phyloP scores from a whole-genome alignment of 2,329 filamentous ascomycete genomes.

The Purpureocillium takamizusanense region DNA sequence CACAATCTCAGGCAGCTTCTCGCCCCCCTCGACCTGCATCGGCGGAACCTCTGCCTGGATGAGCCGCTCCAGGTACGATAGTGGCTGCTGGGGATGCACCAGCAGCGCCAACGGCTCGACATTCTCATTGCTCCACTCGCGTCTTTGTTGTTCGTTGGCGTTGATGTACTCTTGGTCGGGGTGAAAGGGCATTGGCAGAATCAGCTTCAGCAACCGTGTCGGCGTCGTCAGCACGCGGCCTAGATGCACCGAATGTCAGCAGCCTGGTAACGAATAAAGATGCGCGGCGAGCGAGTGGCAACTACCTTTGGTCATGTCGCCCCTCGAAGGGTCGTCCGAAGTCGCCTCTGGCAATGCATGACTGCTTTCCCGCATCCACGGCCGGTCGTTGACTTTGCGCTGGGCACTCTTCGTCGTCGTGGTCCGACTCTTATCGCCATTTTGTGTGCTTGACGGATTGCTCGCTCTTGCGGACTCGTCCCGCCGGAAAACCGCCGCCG shows the following conservation, averaged over 20 bases:
- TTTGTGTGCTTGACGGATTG: not conserved
- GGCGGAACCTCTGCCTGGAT: conserved; percentile 81
- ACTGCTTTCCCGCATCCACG: conserved; percentile 57
- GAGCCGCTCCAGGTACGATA: conserved; percentile 81
- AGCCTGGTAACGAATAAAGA: too few species aligned
- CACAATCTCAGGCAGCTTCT: conserved; percentile 63
- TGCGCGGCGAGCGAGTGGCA: too few species aligned
- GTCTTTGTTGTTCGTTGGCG: conserved; percentile 25
- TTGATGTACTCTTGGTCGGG: conserved; percentile 30
- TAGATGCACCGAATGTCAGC: conserved; percentile 10
- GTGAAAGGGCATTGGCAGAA: conserved; percentile 56
- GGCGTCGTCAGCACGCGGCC: conserved; percentile 76
- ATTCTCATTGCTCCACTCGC: conserved; percentile 18
- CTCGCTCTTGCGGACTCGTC: not conserved
- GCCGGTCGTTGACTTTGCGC: conserved; percentile 48
- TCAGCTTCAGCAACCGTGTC: conserved; percentile 69
- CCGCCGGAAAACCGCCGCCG: not conserved
- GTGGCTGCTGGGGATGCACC: conserved; percentile 80
- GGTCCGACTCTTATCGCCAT: not conserved
- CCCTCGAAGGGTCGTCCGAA: conserved; percentile 14
- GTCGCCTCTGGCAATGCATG: conserved; percentile 25
- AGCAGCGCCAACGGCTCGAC: conserved; percentile 81
- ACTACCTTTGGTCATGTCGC: conserved; percentile 23
- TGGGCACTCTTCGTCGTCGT: conserved; percentile 24
- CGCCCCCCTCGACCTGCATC: conserved; percentile 53